Evolutionary conservation across 2,329 filamentous ascomycete genomes (phyloP).

Genomic region (Colletotrichum lentis): DNA sequence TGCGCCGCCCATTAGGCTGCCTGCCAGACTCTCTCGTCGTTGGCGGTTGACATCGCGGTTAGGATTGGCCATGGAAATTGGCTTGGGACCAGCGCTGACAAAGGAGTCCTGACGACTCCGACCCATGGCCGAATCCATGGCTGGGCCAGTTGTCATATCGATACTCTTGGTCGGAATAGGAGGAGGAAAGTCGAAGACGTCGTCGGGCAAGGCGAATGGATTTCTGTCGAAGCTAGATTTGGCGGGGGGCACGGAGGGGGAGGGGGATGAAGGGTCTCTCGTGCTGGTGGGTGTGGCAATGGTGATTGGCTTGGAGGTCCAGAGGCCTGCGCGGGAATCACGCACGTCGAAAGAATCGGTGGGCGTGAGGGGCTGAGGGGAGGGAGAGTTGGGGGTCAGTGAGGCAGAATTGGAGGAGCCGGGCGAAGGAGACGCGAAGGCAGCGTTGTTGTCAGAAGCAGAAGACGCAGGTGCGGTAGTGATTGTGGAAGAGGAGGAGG

Average conservation of each 20-base stretch:
- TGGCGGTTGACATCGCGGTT: slow-evolving; percentile 68
- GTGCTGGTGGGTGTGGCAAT: slow-evolving; percentile 43
- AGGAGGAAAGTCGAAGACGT: slow-evolving; percentile 41
- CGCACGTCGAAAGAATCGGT: slow-evolving; percentile 44
- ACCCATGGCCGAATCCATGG: slow-evolving; percentile 66
- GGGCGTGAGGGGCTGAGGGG: slow-evolving; percentile 57
- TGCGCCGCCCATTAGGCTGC: slow-evolving; percentile 80
- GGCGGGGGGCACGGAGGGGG: slow-evolving; percentile 41
- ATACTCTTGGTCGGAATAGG: slow-evolving; percentile 44
- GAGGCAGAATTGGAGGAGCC: slow-evolving; percentile 46
- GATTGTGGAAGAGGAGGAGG: slow-evolving; percentile 36
- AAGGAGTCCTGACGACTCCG: slow-evolving; percentile 71
- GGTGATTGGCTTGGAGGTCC: slow-evolving; percentile 50
- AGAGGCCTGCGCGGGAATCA: slow-evolving; percentile 38
- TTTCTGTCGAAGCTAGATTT: slow-evolving; percentile 41
- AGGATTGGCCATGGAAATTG: slow-evolving; percentile 72
- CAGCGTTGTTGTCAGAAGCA: slow-evolving; percentile 38
- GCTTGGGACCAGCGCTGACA: slow-evolving; percentile 70
- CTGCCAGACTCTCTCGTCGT: slow-evolving; percentile 69
- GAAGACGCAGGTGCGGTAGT: slow-evolving; percentile 44
- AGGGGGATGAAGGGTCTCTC: slow-evolving; percentile 39
- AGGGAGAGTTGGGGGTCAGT: slow-evolving; percentile 50
- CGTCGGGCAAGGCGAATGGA: slow-evolving; percentile 42
- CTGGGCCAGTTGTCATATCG: slow-evolving; percentile 67
- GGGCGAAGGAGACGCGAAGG: slow-evolving; percentile 43